Evolutionary conservation across 371 early-diverging fungal species (phyloP).

Genomic region (Thermomucor indicae-seudaticae): DNA sequence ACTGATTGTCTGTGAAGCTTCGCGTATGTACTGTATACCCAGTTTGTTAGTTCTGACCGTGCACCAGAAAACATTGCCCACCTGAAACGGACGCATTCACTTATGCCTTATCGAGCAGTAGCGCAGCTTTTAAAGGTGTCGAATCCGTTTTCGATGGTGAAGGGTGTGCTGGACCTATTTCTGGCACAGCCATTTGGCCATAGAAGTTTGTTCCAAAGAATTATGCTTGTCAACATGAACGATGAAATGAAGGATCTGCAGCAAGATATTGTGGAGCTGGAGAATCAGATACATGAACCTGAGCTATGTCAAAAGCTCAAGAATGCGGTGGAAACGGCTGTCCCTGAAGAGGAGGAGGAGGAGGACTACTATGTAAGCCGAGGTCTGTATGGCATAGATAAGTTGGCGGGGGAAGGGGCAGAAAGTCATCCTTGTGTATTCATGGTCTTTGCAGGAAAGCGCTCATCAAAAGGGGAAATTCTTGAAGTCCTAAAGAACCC

Average conservation of each 20-base stretch:
- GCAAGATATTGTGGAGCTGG: conserved; percentile 40
- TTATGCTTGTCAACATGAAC: conserved; percentile 42
- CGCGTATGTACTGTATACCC: conserved; percentile 53
- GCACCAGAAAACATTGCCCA: conserved; percentile 47
- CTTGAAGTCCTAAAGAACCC: conserved; percentile 33
- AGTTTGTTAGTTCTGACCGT: conserved; percentile 51
- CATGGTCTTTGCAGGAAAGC: too few species aligned
- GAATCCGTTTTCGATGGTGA: conserved; percentile 57
- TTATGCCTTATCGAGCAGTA: conserved; percentile 56
- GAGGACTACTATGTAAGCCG: too few species aligned
- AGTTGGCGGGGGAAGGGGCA: too few species aligned
- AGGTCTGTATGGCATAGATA: too few species aligned
- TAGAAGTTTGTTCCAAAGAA: conserved; percentile 53
- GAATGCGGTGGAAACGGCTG: conserved; percentile 42
- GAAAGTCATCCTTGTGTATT: too few species aligned
- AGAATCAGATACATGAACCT: conserved; percentile 35
- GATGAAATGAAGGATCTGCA: conserved; percentile 45
- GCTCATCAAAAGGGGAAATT: conserved; percentile 14
- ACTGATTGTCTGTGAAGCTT: conserved; percentile 38
- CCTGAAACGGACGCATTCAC: conserved; percentile 49
- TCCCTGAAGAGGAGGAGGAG: conserved; percentile 13
- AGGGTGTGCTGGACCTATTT: conserved; percentile 54
- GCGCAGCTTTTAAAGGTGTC: conserved; percentile 50
- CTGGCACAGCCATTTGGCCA: conserved; percentile 57
- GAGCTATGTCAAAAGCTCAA: conserved; percentile 42